These are phyloP conservation scores for Punica granatum DNA, from an alignment of 345 rosid genomes.

Conservation along the genomic window DNA sequence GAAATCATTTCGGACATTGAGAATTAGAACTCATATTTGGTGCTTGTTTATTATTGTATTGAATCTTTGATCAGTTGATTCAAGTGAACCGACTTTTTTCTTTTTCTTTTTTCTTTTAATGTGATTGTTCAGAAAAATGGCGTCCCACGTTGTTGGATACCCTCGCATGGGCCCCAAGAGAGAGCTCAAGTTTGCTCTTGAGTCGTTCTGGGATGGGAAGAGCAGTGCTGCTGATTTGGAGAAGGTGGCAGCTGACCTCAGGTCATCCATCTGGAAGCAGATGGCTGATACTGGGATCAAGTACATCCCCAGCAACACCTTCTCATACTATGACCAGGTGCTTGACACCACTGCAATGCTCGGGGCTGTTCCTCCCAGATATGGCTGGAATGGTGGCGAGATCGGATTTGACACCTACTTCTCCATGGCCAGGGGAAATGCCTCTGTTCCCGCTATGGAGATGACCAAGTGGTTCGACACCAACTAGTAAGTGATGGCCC, in stretches of 20 bases:
- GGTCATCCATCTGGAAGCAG: constrained; percentile 90
- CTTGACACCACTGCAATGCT: constrained; percentile 93
- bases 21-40: background rate
- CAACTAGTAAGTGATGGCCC: constrained; percentile 73
- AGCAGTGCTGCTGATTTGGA: constrained; percentile 80
- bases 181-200: constrained; percentile 95
- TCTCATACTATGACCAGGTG: constrained; percentile 82
- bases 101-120: background rate
- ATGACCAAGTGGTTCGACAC: constrained; percentile 99
- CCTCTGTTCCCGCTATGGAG: constrained; percentile 97
- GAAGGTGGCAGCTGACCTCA: constrained; percentile 80
- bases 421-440: constrained; percentile 99
- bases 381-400: constrained; percentile 80
- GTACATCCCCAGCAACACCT: constrained; percentile 95
- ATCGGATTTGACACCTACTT: constrained; percentile 75
- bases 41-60: background rate
- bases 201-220: constrained; percentile 97
- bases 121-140: constrained; percentile 50
- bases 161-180: constrained; percentile 99
- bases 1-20: background rate
- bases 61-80: background rate
- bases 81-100: background rate
- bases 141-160: constrained; percentile 95
- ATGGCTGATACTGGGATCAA: constrained; percentile 85
- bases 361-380: constrained; percentile 89